These are phyloP conservation scores for Cucumis melo DNA, from an alignment of 306 rosid species.

Conservation along the genomic window DNA sequence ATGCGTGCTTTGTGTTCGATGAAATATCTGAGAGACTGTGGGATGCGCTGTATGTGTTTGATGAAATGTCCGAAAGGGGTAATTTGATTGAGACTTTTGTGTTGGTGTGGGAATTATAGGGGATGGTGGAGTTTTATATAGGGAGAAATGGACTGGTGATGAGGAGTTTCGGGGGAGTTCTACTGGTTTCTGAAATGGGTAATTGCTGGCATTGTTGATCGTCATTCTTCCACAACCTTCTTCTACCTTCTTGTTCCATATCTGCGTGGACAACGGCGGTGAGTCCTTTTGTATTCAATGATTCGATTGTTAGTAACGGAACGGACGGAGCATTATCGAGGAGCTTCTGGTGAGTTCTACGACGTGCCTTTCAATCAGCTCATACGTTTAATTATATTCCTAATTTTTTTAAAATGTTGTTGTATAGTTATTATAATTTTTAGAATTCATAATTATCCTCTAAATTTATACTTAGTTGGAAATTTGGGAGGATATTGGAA, in stretches of 20 bases:
- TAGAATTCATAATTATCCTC: no score
- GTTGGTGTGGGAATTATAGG: background rate
- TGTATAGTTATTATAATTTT: no score
- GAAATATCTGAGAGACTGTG: background rate
- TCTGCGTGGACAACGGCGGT: background rate
- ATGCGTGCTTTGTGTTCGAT: background rate
- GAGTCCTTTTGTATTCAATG: background rate
- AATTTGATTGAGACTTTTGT: background rate
- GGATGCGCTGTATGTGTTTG: background rate
- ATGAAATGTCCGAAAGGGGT: background rate
- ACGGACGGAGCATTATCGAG: background rate
- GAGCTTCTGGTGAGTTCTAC: background rate
- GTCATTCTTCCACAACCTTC: background rate
- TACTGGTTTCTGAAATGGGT: background rate
- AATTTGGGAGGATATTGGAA: no score
- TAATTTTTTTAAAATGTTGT: no score
- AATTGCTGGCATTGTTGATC: background rate
- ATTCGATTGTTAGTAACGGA: background rate
- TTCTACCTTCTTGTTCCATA: background rate
- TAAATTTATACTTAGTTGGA: no score
- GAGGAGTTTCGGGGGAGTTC: background rate
- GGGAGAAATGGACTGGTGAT: background rate
- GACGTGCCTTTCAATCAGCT: no score
- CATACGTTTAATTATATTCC: no score
- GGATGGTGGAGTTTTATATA: background rate